Evolutionary conservation across 208 protist species (phyloP).

Genomic region (Leishmania turanica): DNA sequence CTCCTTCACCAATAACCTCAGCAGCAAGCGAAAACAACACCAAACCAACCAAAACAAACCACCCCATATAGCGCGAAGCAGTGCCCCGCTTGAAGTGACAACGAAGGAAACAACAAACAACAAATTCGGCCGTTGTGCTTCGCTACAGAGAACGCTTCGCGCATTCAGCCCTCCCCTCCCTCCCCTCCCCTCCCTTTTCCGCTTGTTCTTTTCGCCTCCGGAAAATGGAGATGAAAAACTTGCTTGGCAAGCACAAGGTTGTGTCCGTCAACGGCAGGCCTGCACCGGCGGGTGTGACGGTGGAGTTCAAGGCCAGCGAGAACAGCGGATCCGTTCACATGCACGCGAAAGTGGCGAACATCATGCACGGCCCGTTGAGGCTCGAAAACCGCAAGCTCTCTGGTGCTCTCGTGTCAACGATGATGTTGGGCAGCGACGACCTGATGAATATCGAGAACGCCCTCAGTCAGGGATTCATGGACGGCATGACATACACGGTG

Average conservation of each 20-base stretch:
- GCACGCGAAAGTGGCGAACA: conserved; percentile 36
- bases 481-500: conserved; percentile 30
- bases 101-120: no score
- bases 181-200: background rate
- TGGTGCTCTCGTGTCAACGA: conserved; percentile 52
- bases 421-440: conserved; percentile 28
- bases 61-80: background rate
- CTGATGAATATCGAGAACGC: conserved; percentile 38
- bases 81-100: background rate
- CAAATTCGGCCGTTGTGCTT: background rate
- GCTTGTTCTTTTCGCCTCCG: background rate
- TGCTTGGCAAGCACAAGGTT: conserved; percentile 40
- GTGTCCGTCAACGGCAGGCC: conserved; percentile 29
- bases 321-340: conserved; percentile 11
- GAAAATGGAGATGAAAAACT: conserved; percentile 15
- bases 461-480: conserved; percentile 34
- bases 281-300: conserved; percentile 9
- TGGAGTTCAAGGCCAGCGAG: conserved; percentile 15
- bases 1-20: background rate
- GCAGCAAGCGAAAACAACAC: background rate
- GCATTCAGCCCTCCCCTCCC: background rate
- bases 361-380: conserved; percentile 35
- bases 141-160: background rate
- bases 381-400: conserved; percentile 31
- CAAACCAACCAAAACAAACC: background rate